These are phyloP conservation scores for Penicillium fimorum DNA, from an alignment of 495 filamentous ascomycete genomes.

Conservation along the genomic window DNA sequence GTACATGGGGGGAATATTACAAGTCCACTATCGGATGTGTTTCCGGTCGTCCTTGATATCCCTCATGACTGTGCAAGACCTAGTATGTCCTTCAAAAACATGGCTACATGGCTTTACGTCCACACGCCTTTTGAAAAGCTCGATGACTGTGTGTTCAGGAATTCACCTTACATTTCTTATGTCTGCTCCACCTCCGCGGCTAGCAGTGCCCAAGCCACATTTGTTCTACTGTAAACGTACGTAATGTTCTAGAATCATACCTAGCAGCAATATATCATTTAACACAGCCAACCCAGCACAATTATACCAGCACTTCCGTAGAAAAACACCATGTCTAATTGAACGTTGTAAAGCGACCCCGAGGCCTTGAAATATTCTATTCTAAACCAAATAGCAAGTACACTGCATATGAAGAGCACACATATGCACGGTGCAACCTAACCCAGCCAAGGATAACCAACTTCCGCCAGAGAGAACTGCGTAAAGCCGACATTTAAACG, in stretches of 20 bases:
- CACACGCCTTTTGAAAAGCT: no score
- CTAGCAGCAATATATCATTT: background rate
- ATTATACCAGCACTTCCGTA: background rate
- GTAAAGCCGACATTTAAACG: background rate
- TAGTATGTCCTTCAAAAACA: no score
- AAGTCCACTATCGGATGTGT: background rate
- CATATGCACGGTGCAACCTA: constrained; percentile 19
- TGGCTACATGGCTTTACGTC: no score
- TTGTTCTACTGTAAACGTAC: background rate
- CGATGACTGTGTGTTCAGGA: no score
- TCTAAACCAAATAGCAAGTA: constrained; percentile 11
- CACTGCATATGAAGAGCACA: constrained; percentile 3
- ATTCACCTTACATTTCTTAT: no score
- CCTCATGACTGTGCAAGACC: no score
- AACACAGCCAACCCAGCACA: background rate
- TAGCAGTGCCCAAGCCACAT: background rate
- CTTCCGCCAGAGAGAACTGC: constrained; percentile 4
- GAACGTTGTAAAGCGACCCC: background rate
- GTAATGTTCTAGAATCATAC: background rate
- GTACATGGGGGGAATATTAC: background rate
- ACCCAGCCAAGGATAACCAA: constrained; percentile 5
- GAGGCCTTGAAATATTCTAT: constrained; percentile 14
- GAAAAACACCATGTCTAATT: background rate
- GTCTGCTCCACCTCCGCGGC: background rate
- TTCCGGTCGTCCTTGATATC: background rate